Conservation (phyloP, 2,329 filamentous ascomycete species). For the Ophiostoma ips region DNA sequence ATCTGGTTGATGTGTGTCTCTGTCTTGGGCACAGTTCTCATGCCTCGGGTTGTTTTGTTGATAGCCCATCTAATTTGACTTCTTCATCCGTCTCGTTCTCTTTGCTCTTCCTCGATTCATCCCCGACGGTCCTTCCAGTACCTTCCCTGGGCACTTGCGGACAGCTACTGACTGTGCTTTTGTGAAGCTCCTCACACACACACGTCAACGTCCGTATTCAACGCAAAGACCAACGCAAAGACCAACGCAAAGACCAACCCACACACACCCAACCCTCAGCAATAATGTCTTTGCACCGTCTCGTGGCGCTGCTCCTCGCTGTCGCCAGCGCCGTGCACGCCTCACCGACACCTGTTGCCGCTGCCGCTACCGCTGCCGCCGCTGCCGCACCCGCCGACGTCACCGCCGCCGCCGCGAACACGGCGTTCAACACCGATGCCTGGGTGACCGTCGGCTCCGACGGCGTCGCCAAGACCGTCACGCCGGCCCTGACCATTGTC, state of each 20-base stretch:
- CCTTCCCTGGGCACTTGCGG: too few relatives aligned
- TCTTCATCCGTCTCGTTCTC: too few relatives aligned
- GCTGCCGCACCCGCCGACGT: constrained; percentile 17
- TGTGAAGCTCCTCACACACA: too few relatives aligned
- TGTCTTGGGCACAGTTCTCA: too few relatives aligned
- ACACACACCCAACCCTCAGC: neutral
- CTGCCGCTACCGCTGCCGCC: constrained; percentile 14
- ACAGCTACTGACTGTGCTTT: too few relatives aligned
- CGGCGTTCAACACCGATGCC: constrained; percentile 21
- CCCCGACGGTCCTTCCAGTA: too few relatives aligned
- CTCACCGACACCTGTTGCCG: constrained; percentile 9
- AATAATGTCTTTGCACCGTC: neutral
- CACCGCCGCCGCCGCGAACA: too few relatives aligned
- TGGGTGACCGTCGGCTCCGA: constrained; percentile 39
- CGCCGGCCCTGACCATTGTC: constrained; percentile 33
- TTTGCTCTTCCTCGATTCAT: too few relatives aligned
- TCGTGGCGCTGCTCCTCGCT: constrained; percentile 2
- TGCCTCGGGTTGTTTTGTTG: too few relatives aligned
- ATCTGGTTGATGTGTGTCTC: too few relatives aligned
- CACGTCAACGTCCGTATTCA: too few relatives aligned
- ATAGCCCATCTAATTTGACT: too few relatives aligned
- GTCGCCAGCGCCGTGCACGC: constrained; percentile 3
- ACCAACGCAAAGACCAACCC: neutral
- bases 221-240: neutral
- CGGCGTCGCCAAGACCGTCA: constrained; percentile 33